Evolutionary conservation across 768 basidiomycete genomes (phyloP).

Genomic region (Tulasnella calospora): DNA sequence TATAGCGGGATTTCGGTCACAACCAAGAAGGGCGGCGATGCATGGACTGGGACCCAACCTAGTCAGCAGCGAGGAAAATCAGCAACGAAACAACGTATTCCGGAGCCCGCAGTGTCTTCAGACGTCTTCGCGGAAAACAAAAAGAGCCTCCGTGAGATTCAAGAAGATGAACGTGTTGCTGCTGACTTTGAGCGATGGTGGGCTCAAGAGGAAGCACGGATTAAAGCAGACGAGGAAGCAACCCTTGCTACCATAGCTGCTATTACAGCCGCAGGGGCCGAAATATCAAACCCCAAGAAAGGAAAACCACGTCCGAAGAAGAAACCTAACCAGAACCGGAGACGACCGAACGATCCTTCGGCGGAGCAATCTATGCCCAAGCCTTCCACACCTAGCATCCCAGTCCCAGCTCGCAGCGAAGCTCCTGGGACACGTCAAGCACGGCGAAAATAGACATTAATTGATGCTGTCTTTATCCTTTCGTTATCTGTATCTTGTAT

Average conservation of each 20-base stretch:
- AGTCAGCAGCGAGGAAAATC: slow-evolving; percentile 22
- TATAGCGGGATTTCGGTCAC: slow-evolving; percentile 26
- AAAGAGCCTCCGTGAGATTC: slow-evolving; percentile 72
- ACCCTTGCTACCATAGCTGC: background rate
- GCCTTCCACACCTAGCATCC: background rate
- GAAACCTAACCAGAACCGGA: background rate
- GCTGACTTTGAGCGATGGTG: slow-evolving; percentile 86
- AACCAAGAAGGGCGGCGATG: slow-evolving; percentile 33
- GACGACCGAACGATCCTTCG: background rate
- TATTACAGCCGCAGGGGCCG: background rate
- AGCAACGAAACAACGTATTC: background rate
- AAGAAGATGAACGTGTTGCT: slow-evolving; percentile 78
- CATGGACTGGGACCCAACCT: slow-evolving; percentile 59
- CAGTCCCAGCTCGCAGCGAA: background rate
- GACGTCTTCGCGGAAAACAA: slow-evolving; percentile 44
- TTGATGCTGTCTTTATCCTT: too few species aligned
- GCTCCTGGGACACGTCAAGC: background rate
- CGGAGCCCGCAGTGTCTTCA: background rate
- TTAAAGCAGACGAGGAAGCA: slow-evolving; percentile 46
- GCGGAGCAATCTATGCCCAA: background rate
- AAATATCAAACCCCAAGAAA: background rate
- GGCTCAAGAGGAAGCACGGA: slow-evolving; percentile 71
- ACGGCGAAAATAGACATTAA: background rate
- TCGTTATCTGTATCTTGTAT: too few species aligned
- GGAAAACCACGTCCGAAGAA: background rate